phyloP scores from a whole-genome alignment of 345 rosid species.

The Dipteronia sinensis region DNA sequence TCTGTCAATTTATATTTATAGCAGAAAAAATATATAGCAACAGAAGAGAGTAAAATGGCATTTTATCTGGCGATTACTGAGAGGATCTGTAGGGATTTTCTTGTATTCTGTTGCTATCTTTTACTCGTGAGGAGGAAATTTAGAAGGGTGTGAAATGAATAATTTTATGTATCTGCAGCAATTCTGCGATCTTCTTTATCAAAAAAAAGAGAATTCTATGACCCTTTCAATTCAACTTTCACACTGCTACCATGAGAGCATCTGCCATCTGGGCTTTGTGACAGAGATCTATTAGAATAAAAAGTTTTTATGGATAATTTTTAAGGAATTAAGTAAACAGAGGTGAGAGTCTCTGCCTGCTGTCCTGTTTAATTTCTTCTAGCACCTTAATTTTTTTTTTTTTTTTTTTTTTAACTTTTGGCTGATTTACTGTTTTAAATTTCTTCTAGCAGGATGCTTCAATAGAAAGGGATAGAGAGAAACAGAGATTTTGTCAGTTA shows the following conservation, averaged over 20 bases:
- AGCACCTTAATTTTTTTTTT: background rate
- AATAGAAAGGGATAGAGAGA: conserved; percentile 14
- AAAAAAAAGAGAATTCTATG: background rate
- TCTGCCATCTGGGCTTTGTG: background rate
- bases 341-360: background rate
- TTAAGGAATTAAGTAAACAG: background rate
- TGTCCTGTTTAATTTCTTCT: background rate
- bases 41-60: conserved; percentile 46
- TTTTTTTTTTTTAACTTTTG: background rate
- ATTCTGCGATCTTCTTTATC: background rate
- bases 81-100: conserved; percentile 39
- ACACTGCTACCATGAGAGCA: background rate
- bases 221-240: background rate
- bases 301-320: background rate
- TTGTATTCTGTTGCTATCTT: conserved; percentile 18
- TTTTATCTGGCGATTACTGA: conserved; percentile 35
- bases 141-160: background rate
- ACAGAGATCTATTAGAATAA: conserved; percentile 24
- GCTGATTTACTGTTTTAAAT: background rate
- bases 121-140: conserved; percentile 6
- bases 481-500: conserved; percentile 13
- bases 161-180: background rate
- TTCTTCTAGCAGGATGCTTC: conserved; percentile 11
- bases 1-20: background rate
- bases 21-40: conserved; percentile 21